Conservation (phyloP, 192 early-diverging fungal genomes). For the Coemansia guatemalensis region DNA sequence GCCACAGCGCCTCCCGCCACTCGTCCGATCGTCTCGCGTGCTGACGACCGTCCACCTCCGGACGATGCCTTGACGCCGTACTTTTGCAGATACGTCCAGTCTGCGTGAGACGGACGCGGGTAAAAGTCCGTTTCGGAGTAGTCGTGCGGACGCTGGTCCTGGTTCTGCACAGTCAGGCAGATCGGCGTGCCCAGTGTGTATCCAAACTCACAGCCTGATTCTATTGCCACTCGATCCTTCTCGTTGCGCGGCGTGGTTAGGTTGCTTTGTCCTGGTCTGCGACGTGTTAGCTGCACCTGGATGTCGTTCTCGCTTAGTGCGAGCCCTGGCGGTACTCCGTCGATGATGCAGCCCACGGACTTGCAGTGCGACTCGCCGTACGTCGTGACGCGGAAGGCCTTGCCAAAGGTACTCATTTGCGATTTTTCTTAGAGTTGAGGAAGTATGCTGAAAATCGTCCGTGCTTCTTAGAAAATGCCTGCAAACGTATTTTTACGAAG, state of each 20-base stretch:
- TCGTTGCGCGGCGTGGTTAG: conserved; percentile 98
- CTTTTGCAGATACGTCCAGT: conserved; percentile 95
- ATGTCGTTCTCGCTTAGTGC: conserved; percentile 86
- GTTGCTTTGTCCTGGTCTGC: conserved; percentile 93
- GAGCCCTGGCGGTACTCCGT: conserved; percentile 95
- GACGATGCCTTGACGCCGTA: conserved; percentile 94
- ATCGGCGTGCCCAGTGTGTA: conserved; percentile 94
- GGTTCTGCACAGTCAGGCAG: conserved; percentile 86
- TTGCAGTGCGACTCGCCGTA: conserved; percentile 99
- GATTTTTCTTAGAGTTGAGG: background rate
- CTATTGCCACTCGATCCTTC: conserved; percentile 89
- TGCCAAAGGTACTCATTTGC: conserved; percentile 83
- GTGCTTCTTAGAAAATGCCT: background rate
- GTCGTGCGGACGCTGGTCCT: conserved; percentile 95
- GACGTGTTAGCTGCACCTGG: conserved; percentile 87
- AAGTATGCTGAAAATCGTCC: background rate
- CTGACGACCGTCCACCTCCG: conserved; percentile 92
- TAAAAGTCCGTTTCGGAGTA: conserved; percentile 95
- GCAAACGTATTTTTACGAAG: background rate
- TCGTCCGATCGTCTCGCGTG: conserved; percentile 95
- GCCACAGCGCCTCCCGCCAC: conserved; percentile 97
- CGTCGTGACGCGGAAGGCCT: conserved; percentile 84
- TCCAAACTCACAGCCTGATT: conserved; percentile 92
- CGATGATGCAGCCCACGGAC: conserved; percentile 94
- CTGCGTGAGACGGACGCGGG: conserved; percentile 97